phyloP scores from a whole-genome alignment of 2,329 filamentous ascomycete species.

The Aureobasidium namibiae region DNA sequence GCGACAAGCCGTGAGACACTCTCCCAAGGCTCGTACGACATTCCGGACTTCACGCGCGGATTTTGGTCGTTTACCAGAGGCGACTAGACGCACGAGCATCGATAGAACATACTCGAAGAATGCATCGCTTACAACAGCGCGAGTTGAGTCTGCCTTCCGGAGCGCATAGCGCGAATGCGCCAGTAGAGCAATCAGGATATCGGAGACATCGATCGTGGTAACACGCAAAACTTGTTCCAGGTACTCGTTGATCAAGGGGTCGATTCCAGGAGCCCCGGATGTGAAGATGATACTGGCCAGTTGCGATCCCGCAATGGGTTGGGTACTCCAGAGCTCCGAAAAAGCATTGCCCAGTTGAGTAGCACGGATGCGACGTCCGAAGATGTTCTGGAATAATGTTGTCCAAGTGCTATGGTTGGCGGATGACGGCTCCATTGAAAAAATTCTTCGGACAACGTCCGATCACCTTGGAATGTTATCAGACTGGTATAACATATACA shows the following conservation, averaged over 20 bases:
- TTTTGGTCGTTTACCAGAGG: conserved; percentile 17
- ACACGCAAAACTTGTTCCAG: conserved; percentile 20
- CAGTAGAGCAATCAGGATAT: conserved; percentile 24
- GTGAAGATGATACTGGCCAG: conserved; percentile 10
- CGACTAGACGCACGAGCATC: conserved; percentile 21
- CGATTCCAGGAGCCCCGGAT: conserved; percentile 13
- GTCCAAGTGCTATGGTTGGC: conserved; percentile 11
- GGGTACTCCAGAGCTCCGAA: conserved; percentile 4
- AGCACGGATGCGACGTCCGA: conserved; percentile 12
- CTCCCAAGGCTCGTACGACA: conserved; percentile 19
- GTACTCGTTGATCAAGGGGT: conserved; percentile 24
- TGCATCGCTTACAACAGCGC: conserved; percentile 16
- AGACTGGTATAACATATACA: background rate
- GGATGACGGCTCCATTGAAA: background rate
- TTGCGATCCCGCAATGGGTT: conserved; percentile 1
- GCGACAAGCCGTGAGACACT: conserved; percentile 23
- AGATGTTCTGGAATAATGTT: conserved; percentile 11
- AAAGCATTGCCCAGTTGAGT: conserved; percentile 11
- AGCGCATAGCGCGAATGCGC: conserved; percentile 19
- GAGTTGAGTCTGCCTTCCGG: background rate
- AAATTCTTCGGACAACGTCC: background rate
- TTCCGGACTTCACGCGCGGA: conserved; percentile 15
- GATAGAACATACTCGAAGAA: conserved; percentile 26
- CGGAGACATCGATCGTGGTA: conserved; percentile 19
- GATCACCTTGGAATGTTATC: background rate